Evolutionary conservation across 1,284 basidiomycete species (phyloP).

Genomic region (Leccinum solheimii): DNA sequence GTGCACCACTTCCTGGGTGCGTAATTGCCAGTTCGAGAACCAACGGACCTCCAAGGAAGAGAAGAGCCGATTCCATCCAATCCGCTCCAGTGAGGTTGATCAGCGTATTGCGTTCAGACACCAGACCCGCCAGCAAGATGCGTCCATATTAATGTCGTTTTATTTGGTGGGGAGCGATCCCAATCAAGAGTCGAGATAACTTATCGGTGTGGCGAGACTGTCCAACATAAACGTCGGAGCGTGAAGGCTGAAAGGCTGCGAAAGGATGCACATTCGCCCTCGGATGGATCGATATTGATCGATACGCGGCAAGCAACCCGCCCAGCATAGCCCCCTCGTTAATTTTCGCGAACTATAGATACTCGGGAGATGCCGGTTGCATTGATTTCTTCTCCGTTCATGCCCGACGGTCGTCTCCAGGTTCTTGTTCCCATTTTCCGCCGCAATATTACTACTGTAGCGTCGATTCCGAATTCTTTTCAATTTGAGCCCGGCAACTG

Average conservation of each 20-base stretch:
- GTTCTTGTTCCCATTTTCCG: background rate
- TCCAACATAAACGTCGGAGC: background rate
- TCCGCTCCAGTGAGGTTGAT: background rate
- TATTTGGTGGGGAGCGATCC: background rate
- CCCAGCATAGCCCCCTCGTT: too few relatives aligned
- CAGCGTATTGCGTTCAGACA: background rate
- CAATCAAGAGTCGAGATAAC: background rate
- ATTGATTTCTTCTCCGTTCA: background rate
- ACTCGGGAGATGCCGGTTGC: background rate
- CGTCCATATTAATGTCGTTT: background rate
- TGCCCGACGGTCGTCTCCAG: background rate
- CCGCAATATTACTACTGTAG: background rate
- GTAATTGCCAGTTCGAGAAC: too few relatives aligned
- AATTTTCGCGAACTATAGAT: too few relatives aligned
- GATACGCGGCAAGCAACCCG: too few relatives aligned
- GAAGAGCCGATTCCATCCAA: background rate
- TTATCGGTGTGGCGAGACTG: background rate
- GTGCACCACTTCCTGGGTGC: too few relatives aligned
- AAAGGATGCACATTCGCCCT: background rate
- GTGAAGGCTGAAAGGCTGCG: background rate
- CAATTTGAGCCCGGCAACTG: background rate
- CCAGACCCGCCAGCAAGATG: background rate
- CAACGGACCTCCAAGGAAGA: background rate
- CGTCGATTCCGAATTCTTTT: background rate
- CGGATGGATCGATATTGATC: too few relatives aligned